phyloP scores from a whole-genome alignment of 1,284 basidiomycete species.

The Exobasidium rhododendri region DNA sequence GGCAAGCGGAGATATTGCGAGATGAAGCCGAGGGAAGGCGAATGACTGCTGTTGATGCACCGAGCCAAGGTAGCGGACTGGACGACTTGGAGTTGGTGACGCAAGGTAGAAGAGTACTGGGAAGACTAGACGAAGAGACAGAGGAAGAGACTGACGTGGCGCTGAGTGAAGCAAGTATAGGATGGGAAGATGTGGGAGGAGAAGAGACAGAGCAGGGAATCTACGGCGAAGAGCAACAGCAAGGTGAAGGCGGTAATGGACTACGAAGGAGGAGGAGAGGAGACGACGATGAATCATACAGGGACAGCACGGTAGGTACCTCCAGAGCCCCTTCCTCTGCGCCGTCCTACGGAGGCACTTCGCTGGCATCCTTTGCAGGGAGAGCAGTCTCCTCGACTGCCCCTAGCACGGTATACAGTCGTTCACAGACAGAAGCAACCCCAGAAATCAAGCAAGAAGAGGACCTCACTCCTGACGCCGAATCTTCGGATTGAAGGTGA shows the following conservation, averaged over 20 bases:
- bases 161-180: constrained; percentile 8
- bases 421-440: constrained; percentile 10
- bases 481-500: neutral
- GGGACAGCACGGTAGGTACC: constrained; percentile 10
- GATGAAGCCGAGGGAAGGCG: constrained; percentile 30
- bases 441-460: constrained; percentile 11
- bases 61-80: constrained; percentile 22
- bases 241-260: neutral
- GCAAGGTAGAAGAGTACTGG: constrained; percentile 32
- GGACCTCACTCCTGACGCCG: too few relatives aligned
- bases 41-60: constrained; percentile 31
- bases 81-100: constrained; percentile 24
- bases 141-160: constrained; percentile 45
- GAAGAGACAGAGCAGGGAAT: constrained; percentile 6
- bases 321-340: constrained; percentile 5
- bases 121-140: constrained; percentile 45
- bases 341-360: constrained; percentile 2
- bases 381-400: neutral
- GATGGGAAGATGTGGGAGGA: constrained; percentile 14
- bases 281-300: neutral
- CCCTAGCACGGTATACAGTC: neutral
- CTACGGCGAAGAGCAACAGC: neutral
- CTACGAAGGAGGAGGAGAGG: constrained; percentile 4
- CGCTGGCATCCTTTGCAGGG: neutral
- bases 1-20: constrained; percentile 27